Evolutionary conservation across 148 eudicot species (phyloP).

Genomic region (Amaranthus hypochondriacus): DNA sequence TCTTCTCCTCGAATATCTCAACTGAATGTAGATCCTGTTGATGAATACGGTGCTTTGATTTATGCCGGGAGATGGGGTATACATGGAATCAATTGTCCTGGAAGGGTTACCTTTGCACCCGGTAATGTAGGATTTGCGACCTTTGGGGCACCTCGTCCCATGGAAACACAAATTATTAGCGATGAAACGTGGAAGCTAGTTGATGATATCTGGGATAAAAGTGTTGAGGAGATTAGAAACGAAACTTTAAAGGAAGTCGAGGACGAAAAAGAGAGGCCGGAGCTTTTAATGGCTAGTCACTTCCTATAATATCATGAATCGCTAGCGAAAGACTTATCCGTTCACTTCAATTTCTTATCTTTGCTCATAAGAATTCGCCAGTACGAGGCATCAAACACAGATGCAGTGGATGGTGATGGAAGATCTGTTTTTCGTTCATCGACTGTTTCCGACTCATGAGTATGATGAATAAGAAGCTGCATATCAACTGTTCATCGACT

Average conservation of each 20-base stretch:
- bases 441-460: too few relatives aligned
- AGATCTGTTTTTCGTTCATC: too few relatives aligned
- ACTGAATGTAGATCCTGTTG: constrained; percentile 55
- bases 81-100: constrained; percentile 78
- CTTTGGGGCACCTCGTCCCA: constrained; percentile 91
- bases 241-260: constrained; percentile 45
- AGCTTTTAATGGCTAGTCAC: constrained; percentile 71
- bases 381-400: not conserved
- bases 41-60: constrained; percentile 75
- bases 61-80: constrained; percentile 90
- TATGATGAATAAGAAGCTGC: not conserved
- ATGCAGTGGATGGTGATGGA: not conserved
- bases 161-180: constrained; percentile 75
- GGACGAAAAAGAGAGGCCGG: constrained; percentile 62
- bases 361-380: not conserved
- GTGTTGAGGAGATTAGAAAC: constrained; percentile 54
- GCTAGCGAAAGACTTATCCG: not conserved
- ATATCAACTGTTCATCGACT: not conserved
- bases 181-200: constrained; percentile 84
- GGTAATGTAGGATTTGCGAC: constrained; percentile 84
- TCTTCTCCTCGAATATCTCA: constrained; percentile 58
- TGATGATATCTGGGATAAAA: constrained; percentile 65
- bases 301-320: constrained; percentile 38
- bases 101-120: constrained; percentile 90
- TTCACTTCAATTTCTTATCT: not conserved